Evolutionary conservation across 805 yeast genomes (phyloP).

Genomic region (Hanseniaspora pseudoguilliermondii): DNA sequence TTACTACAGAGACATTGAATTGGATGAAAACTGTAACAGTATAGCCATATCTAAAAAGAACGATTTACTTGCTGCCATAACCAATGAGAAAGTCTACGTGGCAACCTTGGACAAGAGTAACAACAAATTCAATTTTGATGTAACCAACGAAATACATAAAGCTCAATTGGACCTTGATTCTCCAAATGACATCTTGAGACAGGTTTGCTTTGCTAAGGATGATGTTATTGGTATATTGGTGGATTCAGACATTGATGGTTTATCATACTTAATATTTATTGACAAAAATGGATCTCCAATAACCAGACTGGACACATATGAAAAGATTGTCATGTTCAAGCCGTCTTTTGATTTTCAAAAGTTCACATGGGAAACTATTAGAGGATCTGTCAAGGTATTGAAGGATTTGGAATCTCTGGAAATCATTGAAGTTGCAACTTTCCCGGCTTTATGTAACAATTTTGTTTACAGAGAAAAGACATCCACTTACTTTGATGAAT

Average conservation of each 20-base stretch:
- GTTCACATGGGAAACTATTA: constrained; percentile 48
- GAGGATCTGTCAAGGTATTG: constrained; percentile 43
- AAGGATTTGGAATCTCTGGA: constrained; percentile 17
- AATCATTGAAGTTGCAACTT: constrained; percentile 32
- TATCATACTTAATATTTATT: constrained; percentile 33
- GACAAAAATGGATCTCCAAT: constrained; percentile 9
- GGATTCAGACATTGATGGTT: constrained; percentile 43
- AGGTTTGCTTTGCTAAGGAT: constrained; percentile 45
- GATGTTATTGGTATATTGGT: constrained; percentile 42
- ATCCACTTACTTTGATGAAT: constrained; percentile 1
- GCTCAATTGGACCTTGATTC: constrained; percentile 27
- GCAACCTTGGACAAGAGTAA: constrained; percentile 35
- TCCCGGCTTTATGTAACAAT: constrained; percentile 61
- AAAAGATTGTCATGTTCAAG: constrained; percentile 45
- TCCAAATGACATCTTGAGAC: constrained; percentile 42
- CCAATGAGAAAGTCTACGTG: constrained; percentile 35
- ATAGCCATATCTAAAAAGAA: constrained; percentile 53
- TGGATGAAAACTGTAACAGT: constrained; percentile 45
- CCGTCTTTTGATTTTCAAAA: constrained; percentile 40
- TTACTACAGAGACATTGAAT: constrained; percentile 51
- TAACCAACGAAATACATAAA: constrained; percentile 15
- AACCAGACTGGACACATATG: constrained; percentile 33
- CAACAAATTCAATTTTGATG: constrained; percentile 16
- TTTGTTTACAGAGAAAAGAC: constrained; percentile 33
- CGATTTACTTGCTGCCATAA: constrained; percentile 44